Evolutionary conservation across 2,329 filamentous ascomycete species (phyloP).

Genomic region (Lomentospora prolificans): DNA sequence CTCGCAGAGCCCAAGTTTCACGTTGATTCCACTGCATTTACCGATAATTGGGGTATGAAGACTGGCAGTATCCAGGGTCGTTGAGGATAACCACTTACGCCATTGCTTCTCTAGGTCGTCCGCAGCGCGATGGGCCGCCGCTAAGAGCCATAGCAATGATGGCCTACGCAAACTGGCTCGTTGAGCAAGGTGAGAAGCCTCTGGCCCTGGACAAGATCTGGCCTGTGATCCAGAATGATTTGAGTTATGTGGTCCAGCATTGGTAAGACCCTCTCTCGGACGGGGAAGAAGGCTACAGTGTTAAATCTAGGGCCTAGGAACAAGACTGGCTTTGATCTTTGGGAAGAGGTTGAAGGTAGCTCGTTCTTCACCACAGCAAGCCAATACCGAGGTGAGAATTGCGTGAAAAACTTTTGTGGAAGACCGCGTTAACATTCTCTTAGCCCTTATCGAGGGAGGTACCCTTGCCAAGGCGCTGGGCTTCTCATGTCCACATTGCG

Average conservation of each 20-base stretch:
- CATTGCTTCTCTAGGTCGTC: conserved; percentile 40
- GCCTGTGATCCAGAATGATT: conserved; percentile 67
- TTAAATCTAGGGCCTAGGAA: conserved; percentile 21
- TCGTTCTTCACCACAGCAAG: conserved; percentile 71
- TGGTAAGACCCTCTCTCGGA: conserved; percentile 29
- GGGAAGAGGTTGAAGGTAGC: conserved; percentile 69
- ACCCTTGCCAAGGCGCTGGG: conserved; percentile 54
- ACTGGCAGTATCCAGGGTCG: neutral
- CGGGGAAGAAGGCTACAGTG: neutral
- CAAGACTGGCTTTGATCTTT: conserved; percentile 61
- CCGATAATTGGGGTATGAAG: conserved; percentile 44
- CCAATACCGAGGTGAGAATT: conserved; percentile 46
- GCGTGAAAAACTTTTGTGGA: too few relatives aligned
- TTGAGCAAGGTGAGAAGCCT: conserved; percentile 52
- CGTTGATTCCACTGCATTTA: conserved; percentile 53
- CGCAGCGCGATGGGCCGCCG: conserved; percentile 71
- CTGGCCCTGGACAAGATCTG: conserved; percentile 50
- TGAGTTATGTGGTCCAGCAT: conserved; percentile 65
- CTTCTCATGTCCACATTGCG: conserved; percentile 48
- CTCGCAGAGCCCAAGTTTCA: conserved; percentile 68
- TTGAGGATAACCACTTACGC: neutral
- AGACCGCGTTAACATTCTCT: neutral
- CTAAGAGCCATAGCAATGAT: conserved; percentile 66
- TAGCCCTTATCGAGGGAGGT: conserved; percentile 52
- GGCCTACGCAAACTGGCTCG: conserved; percentile 61